A percentile compares a stretch with the other conserved stretches of the same genome.
Evolutionary conservation across 192 early-diverging fungal genomes (phyloP).

Genomic region (Backusella westeae): DNA sequence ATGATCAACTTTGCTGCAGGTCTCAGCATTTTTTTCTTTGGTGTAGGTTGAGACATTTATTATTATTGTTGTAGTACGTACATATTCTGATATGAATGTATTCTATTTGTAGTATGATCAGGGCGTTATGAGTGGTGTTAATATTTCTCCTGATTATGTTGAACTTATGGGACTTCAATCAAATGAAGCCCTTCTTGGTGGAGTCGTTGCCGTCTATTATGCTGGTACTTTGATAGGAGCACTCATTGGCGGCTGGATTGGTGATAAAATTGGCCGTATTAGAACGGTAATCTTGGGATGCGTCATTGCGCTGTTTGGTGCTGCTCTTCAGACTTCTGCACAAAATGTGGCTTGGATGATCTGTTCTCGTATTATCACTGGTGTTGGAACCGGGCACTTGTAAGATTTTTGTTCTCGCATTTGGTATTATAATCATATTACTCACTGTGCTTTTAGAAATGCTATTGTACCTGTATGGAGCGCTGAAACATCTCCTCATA

Average conservation of each 20-base stretch:
- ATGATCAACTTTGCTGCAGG: constrained; percentile 30
- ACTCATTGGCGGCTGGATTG: constrained; percentile 32
- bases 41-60: not conserved
- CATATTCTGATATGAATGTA: not conserved
- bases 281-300: constrained; percentile 21
- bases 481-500: constrained; percentile 34
- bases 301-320: constrained; percentile 19
- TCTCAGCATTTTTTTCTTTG: constrained; percentile 36
- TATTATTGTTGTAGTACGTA: no score
- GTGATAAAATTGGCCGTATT: constrained; percentile 33
- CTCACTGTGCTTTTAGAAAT: constrained; percentile 5
- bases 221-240: constrained; percentile 29
- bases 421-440: not conserved
- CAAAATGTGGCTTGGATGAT: constrained; percentile 36
- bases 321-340: constrained; percentile 26
- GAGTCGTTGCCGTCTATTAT: constrained; percentile 32
- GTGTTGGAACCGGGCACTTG: constrained; percentile 31
- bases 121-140: constrained; percentile 32
- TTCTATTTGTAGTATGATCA: constrained; percentile 26
- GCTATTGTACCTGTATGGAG: constrained; percentile 35
- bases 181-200: constrained; percentile 25
- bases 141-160: constrained; percentile 23
- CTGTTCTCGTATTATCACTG: constrained; percentile 26
- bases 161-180: not conserved
- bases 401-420: not conserved